Base-by-base conservation (phyloP, 345 rosid species). In the Populus euphratica region DNA sequence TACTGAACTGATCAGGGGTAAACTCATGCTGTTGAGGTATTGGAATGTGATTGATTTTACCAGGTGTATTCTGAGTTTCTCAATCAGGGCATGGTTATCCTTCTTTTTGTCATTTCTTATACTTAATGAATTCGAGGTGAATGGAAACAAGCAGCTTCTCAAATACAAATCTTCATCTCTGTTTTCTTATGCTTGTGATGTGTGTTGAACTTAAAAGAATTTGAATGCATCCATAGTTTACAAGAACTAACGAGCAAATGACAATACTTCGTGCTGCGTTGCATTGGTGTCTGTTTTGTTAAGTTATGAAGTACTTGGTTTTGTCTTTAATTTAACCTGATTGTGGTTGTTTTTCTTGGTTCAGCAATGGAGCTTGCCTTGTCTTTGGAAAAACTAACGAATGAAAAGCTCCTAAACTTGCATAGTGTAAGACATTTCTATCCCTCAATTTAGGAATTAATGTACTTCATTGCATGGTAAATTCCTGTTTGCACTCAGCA, bases 341-440 rank as follows among this genome's bases (percentile, higher is more conserved):
- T 5, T 52, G 52, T 68, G 13, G 4, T 18, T 61, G 0, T 7
- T 16, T 64, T 70, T 65, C 68, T 27, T 72, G 31, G 20, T 74
- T 56, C 81, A 82, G 84, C 84, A 2, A 78, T 82, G 84, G 84
- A 82, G 69, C 81, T 82, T 41, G 76, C 84, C 13, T 66, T 82
- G 73, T 82, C 81, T 38, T 67, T 82, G 79, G 84, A 82, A 63
- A 82, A 82, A 56, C 72, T 82, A 14, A 66, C 68, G 21, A 78
- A 82, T 64, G 84, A 78, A 49, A 82, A 82, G 68, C 84, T 82
- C 25, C 64, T 82, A 54, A 74, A 74, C 75, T 78, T 82, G 39
- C 81, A 78, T 35, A 31, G 49, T 14, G 84, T 78, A 70, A 78
- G 78, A 20, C 59, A 33, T 23, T 69, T 77, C 31, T 11, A 20